These are phyloP conservation scores for Trichophyton mentagrophytes DNA, from an alignment of 2,329 filamentous ascomycete genomes.

Conservation along the genomic window DNA sequence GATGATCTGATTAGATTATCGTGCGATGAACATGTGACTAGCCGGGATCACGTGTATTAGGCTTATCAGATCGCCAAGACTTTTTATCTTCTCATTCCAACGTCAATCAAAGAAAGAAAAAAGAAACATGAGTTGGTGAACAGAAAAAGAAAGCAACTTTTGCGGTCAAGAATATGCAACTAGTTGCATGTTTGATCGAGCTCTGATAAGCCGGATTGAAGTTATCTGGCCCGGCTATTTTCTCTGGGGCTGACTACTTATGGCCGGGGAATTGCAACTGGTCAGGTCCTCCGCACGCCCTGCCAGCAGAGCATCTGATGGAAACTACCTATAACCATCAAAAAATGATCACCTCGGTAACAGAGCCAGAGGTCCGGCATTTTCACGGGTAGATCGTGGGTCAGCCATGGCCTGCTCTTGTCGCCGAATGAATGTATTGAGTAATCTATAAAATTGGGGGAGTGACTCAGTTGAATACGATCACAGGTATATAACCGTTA, in stretches of 20 bases:
- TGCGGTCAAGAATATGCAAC: no score
- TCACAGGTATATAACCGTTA: background rate
- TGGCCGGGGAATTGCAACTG: background rate
- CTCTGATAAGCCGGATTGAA: no score
- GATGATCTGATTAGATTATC: conserved; percentile 18
- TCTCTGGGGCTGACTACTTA: no score
- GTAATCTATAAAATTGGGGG: background rate
- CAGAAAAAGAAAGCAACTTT: no score
- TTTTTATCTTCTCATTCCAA: background rate
- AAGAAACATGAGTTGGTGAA: background rate
- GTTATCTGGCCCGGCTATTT: background rate
- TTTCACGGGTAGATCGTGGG: background rate
- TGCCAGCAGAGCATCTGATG: background rate
- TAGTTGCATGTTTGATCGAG: no score
- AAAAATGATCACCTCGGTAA: background rate
- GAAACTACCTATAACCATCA: background rate
- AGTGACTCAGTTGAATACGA: background rate
- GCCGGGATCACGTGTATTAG: conserved; percentile 9
- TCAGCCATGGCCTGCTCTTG: background rate
- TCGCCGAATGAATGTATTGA: background rate
- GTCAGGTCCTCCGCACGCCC: background rate
- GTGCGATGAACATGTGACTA: conserved; percentile 15
- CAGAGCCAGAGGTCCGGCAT: background rate
- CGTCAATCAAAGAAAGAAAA: background rate
- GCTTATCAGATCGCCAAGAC: conserved; percentile 12